phyloP scores from a whole-genome alignment of 163 green algal species.

The Scenedesmus sp. region DNA sequence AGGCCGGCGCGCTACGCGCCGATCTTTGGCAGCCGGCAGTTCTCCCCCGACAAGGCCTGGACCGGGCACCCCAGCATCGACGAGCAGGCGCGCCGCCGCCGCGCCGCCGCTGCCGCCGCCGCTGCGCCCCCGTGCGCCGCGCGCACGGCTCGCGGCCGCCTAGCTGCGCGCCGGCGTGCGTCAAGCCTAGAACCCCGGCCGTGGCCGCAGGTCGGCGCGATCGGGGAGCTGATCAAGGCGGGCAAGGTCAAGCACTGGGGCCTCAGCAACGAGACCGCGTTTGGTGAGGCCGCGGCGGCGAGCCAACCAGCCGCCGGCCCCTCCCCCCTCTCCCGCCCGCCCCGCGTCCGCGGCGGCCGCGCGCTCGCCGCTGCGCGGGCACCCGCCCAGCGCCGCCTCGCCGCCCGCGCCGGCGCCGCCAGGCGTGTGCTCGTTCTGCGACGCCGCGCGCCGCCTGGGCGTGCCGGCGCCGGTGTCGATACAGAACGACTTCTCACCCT shows the following conservation, averaged over 20 bases:
- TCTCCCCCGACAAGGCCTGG: conserved; percentile 53
- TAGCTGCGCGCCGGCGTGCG: conserved; percentile 60
- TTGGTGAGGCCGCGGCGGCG: conserved; percentile 56
- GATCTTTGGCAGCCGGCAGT: conserved; percentile 76
- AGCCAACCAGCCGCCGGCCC: too few relatives aligned
- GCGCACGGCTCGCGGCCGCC: too few relatives aligned
- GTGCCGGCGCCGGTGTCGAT: conserved; percentile 81
- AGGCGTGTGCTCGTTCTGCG: conserved; percentile 77
- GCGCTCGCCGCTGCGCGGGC: too few relatives aligned
- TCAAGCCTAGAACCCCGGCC: too few relatives aligned
- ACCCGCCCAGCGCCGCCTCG: too few relatives aligned
- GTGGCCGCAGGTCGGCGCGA: conserved; percentile 79
- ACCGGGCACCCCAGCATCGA: conserved; percentile 1
- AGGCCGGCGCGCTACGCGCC: conserved; percentile 35
- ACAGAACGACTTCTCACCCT: conserved; percentile 83
- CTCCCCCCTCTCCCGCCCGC: too few relatives aligned
- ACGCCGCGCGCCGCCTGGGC: conserved; percentile 72
- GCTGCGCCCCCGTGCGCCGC: too few relatives aligned
- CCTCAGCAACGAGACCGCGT: conserved; percentile 94
- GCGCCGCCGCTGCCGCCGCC: conserved; percentile 24
- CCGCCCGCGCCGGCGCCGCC: too few relatives aligned
- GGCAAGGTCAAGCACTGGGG: conserved; percentile 93
- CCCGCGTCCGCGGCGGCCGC: too few relatives aligned
- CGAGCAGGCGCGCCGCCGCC: not conserved
- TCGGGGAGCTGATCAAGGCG: conserved; percentile 83